Conservation (phyloP, 2,329 filamentous ascomycete genomes). For the Coniochaeta hoffmannii region DNA sequence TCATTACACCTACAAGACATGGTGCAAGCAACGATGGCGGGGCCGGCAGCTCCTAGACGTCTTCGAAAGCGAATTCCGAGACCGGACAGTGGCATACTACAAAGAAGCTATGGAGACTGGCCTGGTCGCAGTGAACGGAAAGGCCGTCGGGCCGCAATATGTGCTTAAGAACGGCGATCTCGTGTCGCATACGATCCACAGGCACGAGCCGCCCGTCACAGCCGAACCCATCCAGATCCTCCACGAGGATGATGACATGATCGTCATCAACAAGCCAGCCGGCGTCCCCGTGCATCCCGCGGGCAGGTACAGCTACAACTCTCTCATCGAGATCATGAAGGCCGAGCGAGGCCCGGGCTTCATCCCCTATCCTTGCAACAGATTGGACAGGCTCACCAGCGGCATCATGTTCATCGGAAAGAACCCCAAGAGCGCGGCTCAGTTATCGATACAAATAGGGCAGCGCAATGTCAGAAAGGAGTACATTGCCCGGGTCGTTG, state of each 20-base stretch:
- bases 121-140: slow-evolving; percentile 72
- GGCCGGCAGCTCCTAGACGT: slow-evolving; percentile 76
- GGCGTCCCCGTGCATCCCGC: slow-evolving; percentile 94
- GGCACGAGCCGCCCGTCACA: slow-evolving; percentile 91
- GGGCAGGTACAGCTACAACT: slow-evolving; percentile 93
- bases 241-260: slow-evolving; percentile 86
- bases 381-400: slow-evolving; percentile 88
- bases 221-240: slow-evolving; percentile 72
- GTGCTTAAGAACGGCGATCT: slow-evolving; percentile 82
- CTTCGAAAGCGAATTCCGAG: slow-evolving; percentile 86
- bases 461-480: slow-evolving; percentile 85
- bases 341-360: slow-evolving; percentile 56
- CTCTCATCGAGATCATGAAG: slow-evolving; percentile 86
- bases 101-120: slow-evolving; percentile 74
- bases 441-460: slow-evolving; percentile 68
- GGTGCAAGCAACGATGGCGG: slow-evolving; percentile 90
- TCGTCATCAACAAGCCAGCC: slow-evolving; percentile 95
- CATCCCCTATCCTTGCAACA: slow-evolving; percentile 68
- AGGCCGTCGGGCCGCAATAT: slow-evolving; percentile 58
- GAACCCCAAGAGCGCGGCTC: slow-evolving; percentile 69
- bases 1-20: slow-evolving; percentile 90
- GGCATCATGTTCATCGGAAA: slow-evolving; percentile 99
- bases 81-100: slow-evolving; percentile 82
- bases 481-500: slow-evolving; percentile 86
- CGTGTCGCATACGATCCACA: slow-evolving; percentile 87